phyloP scores from a whole-genome alignment of 1,284 basidiomycete species.

The Meripilus lineatus region DNA sequence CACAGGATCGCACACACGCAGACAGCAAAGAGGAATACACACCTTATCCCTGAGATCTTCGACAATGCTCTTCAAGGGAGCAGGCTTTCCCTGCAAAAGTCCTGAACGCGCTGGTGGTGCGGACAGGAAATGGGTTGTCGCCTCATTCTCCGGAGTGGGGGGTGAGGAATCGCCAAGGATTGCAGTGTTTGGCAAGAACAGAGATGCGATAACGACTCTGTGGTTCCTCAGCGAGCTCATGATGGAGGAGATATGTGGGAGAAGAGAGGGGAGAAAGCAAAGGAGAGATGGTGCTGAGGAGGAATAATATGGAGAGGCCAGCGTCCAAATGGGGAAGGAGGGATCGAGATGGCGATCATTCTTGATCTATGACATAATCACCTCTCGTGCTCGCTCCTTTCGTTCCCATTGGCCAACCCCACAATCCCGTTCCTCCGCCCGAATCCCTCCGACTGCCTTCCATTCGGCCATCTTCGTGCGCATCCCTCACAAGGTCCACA shows the following conservation, averaged over 20 bases:
- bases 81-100: slow-evolving; percentile 15
- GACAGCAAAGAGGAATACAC: slow-evolving; percentile 8
- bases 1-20: neutral
- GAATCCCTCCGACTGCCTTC: no score
- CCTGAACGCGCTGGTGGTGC: slow-evolving; percentile 17
- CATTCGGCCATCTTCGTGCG: no score
- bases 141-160: slow-evolving; percentile 36
- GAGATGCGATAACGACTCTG: slow-evolving; percentile 69
- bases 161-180: slow-evolving; percentile 52
- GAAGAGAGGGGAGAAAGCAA: slow-evolving; percentile 1
- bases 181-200: slow-evolving; percentile 71
- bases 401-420: no score
- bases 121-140: slow-evolving; percentile 16
- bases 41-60: slow-evolving; percentile 71
- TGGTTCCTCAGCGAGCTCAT: slow-evolving; percentile 67
- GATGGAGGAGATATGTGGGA: slow-evolving; percentile 16
- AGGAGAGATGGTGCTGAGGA: slow-evolving; percentile 1
- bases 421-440: no score
- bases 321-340: neutral
- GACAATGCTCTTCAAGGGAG: slow-evolving; percentile 62
- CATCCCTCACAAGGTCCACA: no score
- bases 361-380: neutral
- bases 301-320: neutral
- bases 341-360: no score
- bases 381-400: no score